phyloP scores from a whole-genome alignment of 2,329 filamentous ascomycete species.

The Botryosphaeria dothidea region DNA sequence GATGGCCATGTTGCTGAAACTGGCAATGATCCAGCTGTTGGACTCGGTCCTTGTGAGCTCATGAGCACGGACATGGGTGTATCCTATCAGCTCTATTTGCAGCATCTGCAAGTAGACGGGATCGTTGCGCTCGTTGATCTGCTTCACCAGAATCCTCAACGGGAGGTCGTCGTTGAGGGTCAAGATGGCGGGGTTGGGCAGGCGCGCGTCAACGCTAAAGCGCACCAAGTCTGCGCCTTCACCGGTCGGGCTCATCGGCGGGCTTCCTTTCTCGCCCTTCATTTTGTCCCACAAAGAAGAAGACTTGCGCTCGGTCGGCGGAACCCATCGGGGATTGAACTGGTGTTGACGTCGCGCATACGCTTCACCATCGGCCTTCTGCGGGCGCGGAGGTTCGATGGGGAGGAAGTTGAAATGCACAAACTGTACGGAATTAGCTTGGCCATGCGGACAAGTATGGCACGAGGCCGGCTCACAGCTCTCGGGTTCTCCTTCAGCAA shows the following conservation, averaged over 20 bases:
- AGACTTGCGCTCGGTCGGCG: constrained; percentile 55
- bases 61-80: constrained; percentile 77
- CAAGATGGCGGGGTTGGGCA: constrained; percentile 84
- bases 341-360: constrained; percentile 76
- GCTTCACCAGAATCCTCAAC: constrained; percentile 76
- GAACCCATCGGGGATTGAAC: constrained; percentile 44
- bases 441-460: not conserved
- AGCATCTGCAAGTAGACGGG: constrained; percentile 75
- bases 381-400: constrained; percentile 80
- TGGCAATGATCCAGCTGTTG: constrained; percentile 74
- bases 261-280: constrained; percentile 4
- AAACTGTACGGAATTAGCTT: constrained; percentile 15
- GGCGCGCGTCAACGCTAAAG: constrained; percentile 76
- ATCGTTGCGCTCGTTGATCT: constrained; percentile 68
- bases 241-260: constrained; percentile 16
- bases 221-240: constrained; percentile 41
- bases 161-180: constrained; percentile 88
- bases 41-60: constrained; percentile 70
- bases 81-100: constrained; percentile 78
- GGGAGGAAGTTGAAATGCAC: constrained; percentile 78
- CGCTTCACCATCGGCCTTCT: constrained; percentile 69
- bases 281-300: constrained; percentile 55
- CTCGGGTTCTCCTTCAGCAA: constrained; percentile 90
- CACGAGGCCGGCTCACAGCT: constrained; percentile 30
- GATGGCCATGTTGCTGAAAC: constrained; percentile 69